A percentile compares a stretch with the other conserved stretches of the same genome.
Evolutionary conservation across 371 early-diverging fungal species (phyloP).

Genomic region (Saksenaea oblongispora): DNA sequence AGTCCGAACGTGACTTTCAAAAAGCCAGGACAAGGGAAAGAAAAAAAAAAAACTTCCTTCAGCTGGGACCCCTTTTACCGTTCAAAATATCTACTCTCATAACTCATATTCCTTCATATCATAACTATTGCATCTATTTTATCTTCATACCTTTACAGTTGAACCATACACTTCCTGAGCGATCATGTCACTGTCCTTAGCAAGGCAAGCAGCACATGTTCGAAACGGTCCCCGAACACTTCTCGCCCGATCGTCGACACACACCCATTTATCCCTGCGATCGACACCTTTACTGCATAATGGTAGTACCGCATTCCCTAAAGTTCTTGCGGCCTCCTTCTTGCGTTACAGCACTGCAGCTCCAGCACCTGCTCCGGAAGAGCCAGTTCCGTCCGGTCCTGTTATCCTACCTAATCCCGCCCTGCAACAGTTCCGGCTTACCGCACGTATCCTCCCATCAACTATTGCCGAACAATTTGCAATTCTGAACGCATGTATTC

Average conservation of each 20-base stretch:
- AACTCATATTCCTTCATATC: background rate
- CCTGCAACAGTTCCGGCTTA: slow-evolving; percentile 23
- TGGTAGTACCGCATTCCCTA: background rate
- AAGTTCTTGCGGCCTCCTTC: background rate
- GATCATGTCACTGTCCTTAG: slow-evolving; percentile 23
- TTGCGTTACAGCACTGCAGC: slow-evolving; percentile 3
- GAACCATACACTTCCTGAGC: background rate
- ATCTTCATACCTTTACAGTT: background rate
- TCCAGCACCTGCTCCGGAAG: slow-evolving; percentile 2
- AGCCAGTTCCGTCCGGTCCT: background rate
- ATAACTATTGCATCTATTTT: slow-evolving; percentile 3
- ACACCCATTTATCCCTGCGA: background rate
- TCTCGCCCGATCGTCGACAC: background rate
- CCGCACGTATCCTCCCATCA: slow-evolving; percentile 39
- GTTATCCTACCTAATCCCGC: slow-evolving; percentile 47
- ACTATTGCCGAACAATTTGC: slow-evolving; percentile 50
- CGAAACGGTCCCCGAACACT: background rate
- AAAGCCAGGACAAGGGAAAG: background rate
- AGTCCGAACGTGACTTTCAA: background rate
- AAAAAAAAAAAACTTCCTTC: slow-evolving; percentile 5
- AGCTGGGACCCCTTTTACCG: background rate
- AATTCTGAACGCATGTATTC: slow-evolving; percentile 74
- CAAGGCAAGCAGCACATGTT: slow-evolving; percentile 18
- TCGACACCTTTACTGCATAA: background rate
- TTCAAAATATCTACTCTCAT: background rate